These are phyloP conservation scores for Aspergillus cavernicola DNA, from an alignment of 495 filamentous ascomycete genomes.

Conservation along the genomic window DNA sequence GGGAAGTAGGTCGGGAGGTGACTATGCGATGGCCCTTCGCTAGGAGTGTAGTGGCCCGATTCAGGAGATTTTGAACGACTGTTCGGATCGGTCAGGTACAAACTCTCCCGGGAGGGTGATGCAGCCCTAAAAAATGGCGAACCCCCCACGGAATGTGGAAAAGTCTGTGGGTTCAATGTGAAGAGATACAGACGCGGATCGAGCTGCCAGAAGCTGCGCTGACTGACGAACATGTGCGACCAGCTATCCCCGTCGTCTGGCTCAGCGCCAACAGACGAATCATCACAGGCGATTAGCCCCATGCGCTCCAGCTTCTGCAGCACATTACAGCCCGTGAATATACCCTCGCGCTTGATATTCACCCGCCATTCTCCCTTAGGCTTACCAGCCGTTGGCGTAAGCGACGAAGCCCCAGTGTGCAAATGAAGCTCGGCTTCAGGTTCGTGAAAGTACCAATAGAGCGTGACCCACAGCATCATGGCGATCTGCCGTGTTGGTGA, in stretches of 20 bases:
- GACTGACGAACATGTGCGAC: slow-evolving; percentile 77
- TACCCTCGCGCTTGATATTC: slow-evolving; percentile 77
- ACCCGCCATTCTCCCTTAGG: slow-evolving; percentile 88
- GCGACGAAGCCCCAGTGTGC: slow-evolving; percentile 54
- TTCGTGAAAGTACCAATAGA: slow-evolving; percentile 96
- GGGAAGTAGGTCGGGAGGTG: slow-evolving; percentile 90
- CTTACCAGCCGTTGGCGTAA: slow-evolving; percentile 62
- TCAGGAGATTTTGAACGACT: slow-evolving; percentile 15
- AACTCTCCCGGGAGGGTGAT: slow-evolving; percentile 56
- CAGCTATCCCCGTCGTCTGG: slow-evolving; percentile 57
- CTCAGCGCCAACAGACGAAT: slow-evolving; percentile 68
- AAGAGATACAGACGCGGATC: slow-evolving; percentile 85
- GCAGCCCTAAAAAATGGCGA: slow-evolving; percentile 42
- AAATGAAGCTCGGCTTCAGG: slow-evolving; percentile 49
- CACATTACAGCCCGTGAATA: slow-evolving; percentile 74
- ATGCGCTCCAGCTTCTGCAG: slow-evolving; percentile 91
- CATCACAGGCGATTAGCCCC: slow-evolving; percentile 73
- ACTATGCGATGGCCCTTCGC: slow-evolving; percentile 57
- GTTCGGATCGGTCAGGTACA: slow-evolving; percentile 16
- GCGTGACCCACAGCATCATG: slow-evolving; percentile 92
- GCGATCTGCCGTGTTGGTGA: slow-evolving; percentile 85
- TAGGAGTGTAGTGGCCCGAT: slow-evolving; percentile 25
- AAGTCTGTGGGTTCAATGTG: slow-evolving; percentile 61
- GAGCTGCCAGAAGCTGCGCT: slow-evolving; percentile 85
- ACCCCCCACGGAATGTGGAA: slow-evolving; percentile 38